These are phyloP conservation scores for Rutstroemia sp. DNA, from an alignment of 2,329 filamentous ascomycete genomes.

Conservation along the genomic window DNA sequence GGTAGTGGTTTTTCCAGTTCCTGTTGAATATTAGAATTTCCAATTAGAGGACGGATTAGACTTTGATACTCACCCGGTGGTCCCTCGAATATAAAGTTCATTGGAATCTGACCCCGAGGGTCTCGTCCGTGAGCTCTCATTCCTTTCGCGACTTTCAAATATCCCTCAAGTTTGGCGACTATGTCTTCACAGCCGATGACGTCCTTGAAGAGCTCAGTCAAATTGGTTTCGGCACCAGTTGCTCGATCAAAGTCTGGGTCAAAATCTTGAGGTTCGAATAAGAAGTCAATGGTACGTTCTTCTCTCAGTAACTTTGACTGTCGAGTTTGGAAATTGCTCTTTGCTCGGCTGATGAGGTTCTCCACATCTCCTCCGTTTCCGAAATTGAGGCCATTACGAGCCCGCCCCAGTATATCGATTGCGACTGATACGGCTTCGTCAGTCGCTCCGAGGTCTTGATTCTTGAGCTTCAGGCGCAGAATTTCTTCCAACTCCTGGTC, in stretches of 20 bases:
- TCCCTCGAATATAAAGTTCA: slow-evolving; percentile 52
- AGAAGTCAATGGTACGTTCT: slow-evolving; percentile 13
- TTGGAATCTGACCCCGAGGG: slow-evolving; percentile 43
- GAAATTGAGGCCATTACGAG: slow-evolving; percentile 57
- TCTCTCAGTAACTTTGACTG: slow-evolving; percentile 13
- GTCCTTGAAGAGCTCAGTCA: slow-evolving; percentile 40
- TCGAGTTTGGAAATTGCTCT: slow-evolving; percentile 20
- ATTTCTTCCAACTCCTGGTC: slow-evolving; percentile 51
- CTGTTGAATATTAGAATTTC: slow-evolving; percentile 25
- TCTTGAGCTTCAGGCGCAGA: slow-evolving; percentile 53
- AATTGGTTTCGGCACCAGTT: slow-evolving; percentile 34
- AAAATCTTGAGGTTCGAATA: slow-evolving; percentile 38
- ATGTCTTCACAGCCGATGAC: slow-evolving; percentile 45
- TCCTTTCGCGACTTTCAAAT: slow-evolving; percentile 36
- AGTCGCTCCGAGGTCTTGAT: slow-evolving; percentile 46
- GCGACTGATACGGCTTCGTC: slow-evolving; percentile 45
- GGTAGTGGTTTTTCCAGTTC: slow-evolving; percentile 66
- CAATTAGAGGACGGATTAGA: not conserved
- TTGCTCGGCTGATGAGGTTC: slow-evolving; percentile 53
- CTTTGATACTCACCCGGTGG: slow-evolving; percentile 40
- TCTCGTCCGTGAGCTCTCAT: slow-evolving; percentile 41
- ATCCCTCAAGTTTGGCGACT: slow-evolving; percentile 40
- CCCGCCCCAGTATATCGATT: slow-evolving; percentile 51
- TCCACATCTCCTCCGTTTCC: slow-evolving; percentile 72
- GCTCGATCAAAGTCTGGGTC: slow-evolving; percentile 44